Conservation (phyloP, 768 basidiomycete species). For the Amylocystis lapponica region DNA sequence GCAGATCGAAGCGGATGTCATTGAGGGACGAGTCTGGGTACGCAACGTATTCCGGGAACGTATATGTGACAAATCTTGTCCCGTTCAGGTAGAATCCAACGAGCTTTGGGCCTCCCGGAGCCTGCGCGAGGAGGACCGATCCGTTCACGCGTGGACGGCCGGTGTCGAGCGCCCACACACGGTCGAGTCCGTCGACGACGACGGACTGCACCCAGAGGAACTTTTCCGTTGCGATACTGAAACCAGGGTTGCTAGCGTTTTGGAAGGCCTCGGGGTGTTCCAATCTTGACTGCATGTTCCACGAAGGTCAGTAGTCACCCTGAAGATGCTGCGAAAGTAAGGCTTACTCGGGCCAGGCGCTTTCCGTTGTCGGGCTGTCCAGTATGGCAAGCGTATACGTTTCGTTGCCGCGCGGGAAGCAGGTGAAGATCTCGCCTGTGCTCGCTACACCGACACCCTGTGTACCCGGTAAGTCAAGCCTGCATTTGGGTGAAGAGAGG, state of each 20-base stretch:
- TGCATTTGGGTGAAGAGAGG: not conserved
- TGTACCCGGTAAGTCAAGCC: not conserved
- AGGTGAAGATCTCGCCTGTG: constrained; percentile 13
- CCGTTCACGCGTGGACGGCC: constrained; percentile 18
- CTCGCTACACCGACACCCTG: constrained; percentile 15
- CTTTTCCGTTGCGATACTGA: constrained; percentile 14
- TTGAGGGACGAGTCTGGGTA: constrained; percentile 18
- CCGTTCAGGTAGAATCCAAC: constrained; percentile 16
- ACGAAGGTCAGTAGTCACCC: not conserved
- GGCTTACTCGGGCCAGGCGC: constrained; percentile 10
- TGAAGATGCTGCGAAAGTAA: not conserved
- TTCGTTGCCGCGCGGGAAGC: constrained; percentile 14
- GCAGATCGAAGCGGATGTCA: constrained; percentile 18
- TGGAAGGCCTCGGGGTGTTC: constrained; percentile 15
- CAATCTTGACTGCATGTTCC: constrained; percentile 8
- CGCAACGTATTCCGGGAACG: constrained; percentile 13
- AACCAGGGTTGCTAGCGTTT: constrained; percentile 13
- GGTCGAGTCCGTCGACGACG: constrained; percentile 18
- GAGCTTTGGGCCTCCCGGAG: constrained; percentile 17
- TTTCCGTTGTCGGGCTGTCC: constrained; percentile 11
- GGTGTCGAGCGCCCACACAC: constrained; percentile 20
- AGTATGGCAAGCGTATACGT: constrained; percentile 11
- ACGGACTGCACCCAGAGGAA: constrained; percentile 19
- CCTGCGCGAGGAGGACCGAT: constrained; percentile 7
- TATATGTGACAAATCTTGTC: constrained; percentile 8